Evolutionary conservation across 306 rosid genomes (phyloP), one percentile per base, ranked within the genome.

Genomic region (Castanea crenata): DNA sequence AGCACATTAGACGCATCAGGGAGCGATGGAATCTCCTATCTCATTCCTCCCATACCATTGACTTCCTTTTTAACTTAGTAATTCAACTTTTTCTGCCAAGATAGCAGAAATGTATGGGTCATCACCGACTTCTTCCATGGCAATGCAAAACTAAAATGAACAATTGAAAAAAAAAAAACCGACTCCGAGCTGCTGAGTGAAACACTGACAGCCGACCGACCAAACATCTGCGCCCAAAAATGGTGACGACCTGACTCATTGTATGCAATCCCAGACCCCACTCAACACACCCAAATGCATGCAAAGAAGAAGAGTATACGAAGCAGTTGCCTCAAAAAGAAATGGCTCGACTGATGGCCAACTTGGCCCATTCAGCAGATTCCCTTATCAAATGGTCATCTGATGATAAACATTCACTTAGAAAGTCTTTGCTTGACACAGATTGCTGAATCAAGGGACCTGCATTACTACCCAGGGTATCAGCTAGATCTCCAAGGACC

Each of bases 321-420:
- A 75, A 74, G 76, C 81, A 65, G 73, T 31, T 14, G 82, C 90
- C 86, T 94, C 91, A 92, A 89, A 84, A 86, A 73, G 92, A 82
- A 79, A 90, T 89, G 35, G 96, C 97, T 76, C 94, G 91, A 80
- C 89, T 88, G 80, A 94, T 87, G 54, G 97, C 93, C 83, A 90
- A 86, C 92, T 90, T 92, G 67, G 95, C 97, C 98, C 98, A 94
- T 74, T 94, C 98, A 0, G 97, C 98, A 25, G 98, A 87, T 89
- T 94, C 98, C 91, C 88, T 92, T 29, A 94, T 73, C 82, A 87
- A 86, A 83, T 76, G 95, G 79, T 94, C 98, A 34, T 92, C 96
- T 18, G 97, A 92, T 23, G 89, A 85, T 80, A 94, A 90, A 79
- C 98, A 94, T 74, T 94, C 98, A 46, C 84, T 89, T 80, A 92